phyloP scores from a whole-genome alignment of 805 yeast species.

The Saccharomyces paradoxus region DNA sequence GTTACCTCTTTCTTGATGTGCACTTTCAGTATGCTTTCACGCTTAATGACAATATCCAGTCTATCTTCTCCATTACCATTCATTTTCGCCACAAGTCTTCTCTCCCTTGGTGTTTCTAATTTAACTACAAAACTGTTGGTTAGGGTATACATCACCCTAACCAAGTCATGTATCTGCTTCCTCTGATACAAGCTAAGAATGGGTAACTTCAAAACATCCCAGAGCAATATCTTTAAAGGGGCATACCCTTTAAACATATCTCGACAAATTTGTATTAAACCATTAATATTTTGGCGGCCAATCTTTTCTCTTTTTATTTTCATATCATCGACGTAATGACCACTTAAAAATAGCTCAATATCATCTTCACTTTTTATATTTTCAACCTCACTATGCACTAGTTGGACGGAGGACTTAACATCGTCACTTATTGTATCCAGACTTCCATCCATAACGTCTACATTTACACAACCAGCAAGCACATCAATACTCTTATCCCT shows the following conservation, averaged over 20 bases:
- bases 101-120: constrained; percentile 59
- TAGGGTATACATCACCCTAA: constrained; percentile 59
- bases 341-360: constrained; percentile 5
- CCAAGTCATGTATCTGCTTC: constrained; percentile 53
- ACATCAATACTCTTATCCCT: constrained; percentile 41
- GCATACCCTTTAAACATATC: constrained; percentile 33
- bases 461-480: constrained; percentile 48
- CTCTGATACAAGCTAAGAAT: constrained; percentile 51
- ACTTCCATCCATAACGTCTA: constrained; percentile 58
- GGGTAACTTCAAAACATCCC: constrained; percentile 63
- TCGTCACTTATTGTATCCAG: constrained; percentile 60
- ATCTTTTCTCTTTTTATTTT: constrained; percentile 16
- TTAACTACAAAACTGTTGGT: constrained; percentile 52
- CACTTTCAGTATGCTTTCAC: constrained; percentile 38
- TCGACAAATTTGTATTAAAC: constrained; percentile 20
- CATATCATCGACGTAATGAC: constrained; percentile 16
- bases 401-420: constrained; percentile 32
- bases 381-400: constrained; percentile 8
- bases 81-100: constrained; percentile 50
- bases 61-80: constrained; percentile 40
- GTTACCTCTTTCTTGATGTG: constrained; percentile 9
- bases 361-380: constrained; percentile 17
- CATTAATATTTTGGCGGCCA: constrained; percentile 22
- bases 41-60: constrained; percentile 40
- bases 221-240: constrained; percentile 52